Percentiles rank a stretch among this genome's conserved stretches.
These are phyloP conservation scores for Aspergillus tamarii DNA, from an alignment of 2,329 filamentous ascomycete species.

Conservation along the genomic window DNA sequence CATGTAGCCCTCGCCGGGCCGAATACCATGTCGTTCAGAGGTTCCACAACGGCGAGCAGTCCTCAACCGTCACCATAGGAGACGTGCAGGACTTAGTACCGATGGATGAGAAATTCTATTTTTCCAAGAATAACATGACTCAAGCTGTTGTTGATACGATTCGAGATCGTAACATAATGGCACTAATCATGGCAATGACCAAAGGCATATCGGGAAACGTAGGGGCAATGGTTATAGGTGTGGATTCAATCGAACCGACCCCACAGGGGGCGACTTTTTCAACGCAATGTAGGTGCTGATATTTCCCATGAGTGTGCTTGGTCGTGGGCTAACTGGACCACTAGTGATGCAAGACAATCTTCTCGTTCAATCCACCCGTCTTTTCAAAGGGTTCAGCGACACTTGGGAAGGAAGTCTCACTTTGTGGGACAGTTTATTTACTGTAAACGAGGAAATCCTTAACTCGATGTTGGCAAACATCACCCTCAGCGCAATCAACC, in stretches of 20 bases:
- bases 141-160: not conserved
- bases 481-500: not conserved
- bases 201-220: not conserved
- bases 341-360: not conserved
- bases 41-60: not conserved
- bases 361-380: not conserved
- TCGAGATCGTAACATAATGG: not conserved
- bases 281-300: not conserved
- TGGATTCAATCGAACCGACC: not conserved
- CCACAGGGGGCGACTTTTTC: not conserved
- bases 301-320: not conserved
- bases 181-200: not conserved
- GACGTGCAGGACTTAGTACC: not conserved
- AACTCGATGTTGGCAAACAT: not conserved
- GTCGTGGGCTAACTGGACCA: not conserved
- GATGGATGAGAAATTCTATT: not conserved
- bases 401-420: fast-evolving
- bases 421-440: fast-evolving
- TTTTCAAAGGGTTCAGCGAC: not conserved
- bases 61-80: not conserved
- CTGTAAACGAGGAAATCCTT: not conserved
- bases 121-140: not conserved
- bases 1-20: not conserved
- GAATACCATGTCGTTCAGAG: not conserved
- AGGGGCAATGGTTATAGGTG: not conserved